Percentiles rank a stretch among this genome's conserved stretches.
These are phyloP conservation scores for Craterostigma plantagineum DNA, from an alignment of 257 asterid species.

Conservation along the genomic window DNA sequence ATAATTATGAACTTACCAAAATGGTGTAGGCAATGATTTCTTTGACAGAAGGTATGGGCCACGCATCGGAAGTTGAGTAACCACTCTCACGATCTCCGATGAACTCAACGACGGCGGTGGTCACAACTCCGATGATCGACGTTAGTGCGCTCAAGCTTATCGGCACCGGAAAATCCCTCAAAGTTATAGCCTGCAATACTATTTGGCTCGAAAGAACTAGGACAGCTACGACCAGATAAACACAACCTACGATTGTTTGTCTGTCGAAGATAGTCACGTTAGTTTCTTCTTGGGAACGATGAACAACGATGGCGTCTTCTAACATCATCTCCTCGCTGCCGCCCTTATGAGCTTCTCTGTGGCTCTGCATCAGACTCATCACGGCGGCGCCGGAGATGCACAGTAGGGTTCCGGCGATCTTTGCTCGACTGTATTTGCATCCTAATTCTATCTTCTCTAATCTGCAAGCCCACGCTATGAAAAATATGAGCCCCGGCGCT, in stretches of 20 bases:
- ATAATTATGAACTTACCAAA: too few species aligned
- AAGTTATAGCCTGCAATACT: conserved; percentile 70
- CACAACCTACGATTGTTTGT: conserved; percentile 34
- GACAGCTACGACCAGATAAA: conserved; percentile 61
- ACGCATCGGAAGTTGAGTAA: conserved; percentile 27
- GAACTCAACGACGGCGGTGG: conserved; percentile 29
- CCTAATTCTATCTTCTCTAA: conserved; percentile 53
- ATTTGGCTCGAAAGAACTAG: conserved; percentile 48
- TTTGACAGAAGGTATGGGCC: conserved; percentile 30
- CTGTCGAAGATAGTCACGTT: conserved; percentile 14
- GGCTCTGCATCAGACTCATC: conserved; percentile 67
- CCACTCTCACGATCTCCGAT: conserved; percentile 23
- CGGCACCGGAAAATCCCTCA: conserved; percentile 60
- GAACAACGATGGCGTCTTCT: too few species aligned
- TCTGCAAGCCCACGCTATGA: conserved; percentile 78
- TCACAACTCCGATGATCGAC: conserved; percentile 42
- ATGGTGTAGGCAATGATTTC: conserved; percentile 38
- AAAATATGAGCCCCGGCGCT: conserved; percentile 74
- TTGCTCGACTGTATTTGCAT: conserved; percentile 58
- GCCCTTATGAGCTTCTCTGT: conserved; percentile 5
- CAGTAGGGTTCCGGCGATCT: conserved; percentile 57
- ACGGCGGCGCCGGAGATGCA: conserved; percentile 64
- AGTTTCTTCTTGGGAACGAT: too few species aligned
- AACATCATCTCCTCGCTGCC: too few species aligned
- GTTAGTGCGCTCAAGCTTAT: conserved; percentile 53